Evolutionary conservation across 2,329 filamentous ascomycete genomes (phyloP).

Genomic region (Colletotrichum incanum): DNA sequence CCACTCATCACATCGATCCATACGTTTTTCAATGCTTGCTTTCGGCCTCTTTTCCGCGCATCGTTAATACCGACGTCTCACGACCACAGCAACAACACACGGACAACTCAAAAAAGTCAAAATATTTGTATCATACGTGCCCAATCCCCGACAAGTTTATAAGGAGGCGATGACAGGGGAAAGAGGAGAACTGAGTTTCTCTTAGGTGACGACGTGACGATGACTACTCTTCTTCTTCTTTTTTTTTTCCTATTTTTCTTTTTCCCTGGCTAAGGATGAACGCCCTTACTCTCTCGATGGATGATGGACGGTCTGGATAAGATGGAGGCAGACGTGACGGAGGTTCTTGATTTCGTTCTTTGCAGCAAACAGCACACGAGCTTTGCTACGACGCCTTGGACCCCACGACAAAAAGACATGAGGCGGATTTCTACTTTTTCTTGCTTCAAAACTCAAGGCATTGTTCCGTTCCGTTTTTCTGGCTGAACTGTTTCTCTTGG

Average conservation of each 20-base stretch:
- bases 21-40: constrained; percentile 9
- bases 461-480: neutral
- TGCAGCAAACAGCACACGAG: constrained; percentile 38
- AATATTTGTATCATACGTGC: constrained; percentile 29
- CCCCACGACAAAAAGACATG: constrained; percentile 38
- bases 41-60: constrained; percentile 26
- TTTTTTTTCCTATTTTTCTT: neutral
- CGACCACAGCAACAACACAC: constrained; percentile 9
- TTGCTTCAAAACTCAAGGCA: neutral
- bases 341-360: constrained; percentile 14
- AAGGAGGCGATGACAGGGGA: constrained; percentile 18
- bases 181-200: constrained; percentile 13
- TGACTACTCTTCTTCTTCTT: constrained; percentile 2
- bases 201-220: constrained; percentile 33
- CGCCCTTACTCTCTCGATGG: neutral
- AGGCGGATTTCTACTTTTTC: constrained; percentile 36
- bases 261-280: constrained; percentile 12
- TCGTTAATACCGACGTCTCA: constrained; percentile 38
- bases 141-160: constrained; percentile 24
- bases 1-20: constrained; percentile 31
- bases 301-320: neutral
- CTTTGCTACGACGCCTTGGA: constrained; percentile 44
- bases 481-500: neutral
- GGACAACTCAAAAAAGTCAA: neutral
- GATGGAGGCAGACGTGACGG: neutral